Evolutionary conservation across 2,329 filamentous ascomycete genomes (phyloP), one percentile per base, ranked within the genome.

Genomic region (Nemania bipapillata): DNA sequence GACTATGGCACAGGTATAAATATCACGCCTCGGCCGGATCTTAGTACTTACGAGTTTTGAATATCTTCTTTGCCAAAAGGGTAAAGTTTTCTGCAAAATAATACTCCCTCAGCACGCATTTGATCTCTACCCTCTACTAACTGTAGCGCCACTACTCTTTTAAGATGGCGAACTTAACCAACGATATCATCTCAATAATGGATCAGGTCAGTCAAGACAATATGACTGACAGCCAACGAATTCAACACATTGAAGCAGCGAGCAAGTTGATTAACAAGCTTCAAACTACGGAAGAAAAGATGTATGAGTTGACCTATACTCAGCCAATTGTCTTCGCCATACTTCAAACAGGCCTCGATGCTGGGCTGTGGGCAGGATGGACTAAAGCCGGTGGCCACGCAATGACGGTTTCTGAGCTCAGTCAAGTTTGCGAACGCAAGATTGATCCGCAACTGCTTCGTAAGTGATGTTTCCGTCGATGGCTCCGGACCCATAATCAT

Each of bases 341-440:
- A 1, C 15, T 75, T 1, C 71, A 72, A 28, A 59, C 62, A 17
- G 70, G 64, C 17, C 55, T 70, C 11, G 73, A 76, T 22, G 22
- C 74, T 26, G 73, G 70, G 1, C 65, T 76, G 12, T 76, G 71
- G 72, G 37, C 32, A 12, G 68, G 65, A 49, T 76, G 74, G 74
- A 58, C 49, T 22, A 66, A 65, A 30, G 66, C 58, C 7, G 65
- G 66, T 7, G 73, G 72, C 24, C 63, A 65, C 5, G 59, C 71
- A 3, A 72, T 70, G 40, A 63, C 65, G 1, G 35, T 75, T 4
- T 59, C 69, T 6, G 45, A 71, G 8, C 57, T 75, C 15, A 35
- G 64, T 20, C 47, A 53, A 30, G 56, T 75, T 32, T 65, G 68
- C 60, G 54, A 63, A 5, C 63, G 63, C 22, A 56, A 70, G 15